A percentile compares a stretch with the other conserved stretches of the same genome.
phyloP scores from a whole-genome alignment of 176 grass and related monocot species.

The Puya raimondii region DNA sequence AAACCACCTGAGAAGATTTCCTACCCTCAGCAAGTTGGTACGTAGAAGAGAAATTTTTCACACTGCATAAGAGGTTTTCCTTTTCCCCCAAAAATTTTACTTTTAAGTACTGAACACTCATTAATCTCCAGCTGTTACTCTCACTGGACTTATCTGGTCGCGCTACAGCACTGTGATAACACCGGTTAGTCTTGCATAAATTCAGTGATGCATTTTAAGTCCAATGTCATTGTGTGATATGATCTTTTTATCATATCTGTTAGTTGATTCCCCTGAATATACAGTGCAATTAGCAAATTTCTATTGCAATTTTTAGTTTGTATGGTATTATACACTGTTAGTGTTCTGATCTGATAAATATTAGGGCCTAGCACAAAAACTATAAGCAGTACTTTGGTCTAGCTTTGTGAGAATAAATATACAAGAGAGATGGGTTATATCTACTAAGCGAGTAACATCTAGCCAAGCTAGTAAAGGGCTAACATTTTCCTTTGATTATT shows the following conservation, averaged over 20 bases:
- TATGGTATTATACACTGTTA: neutral
- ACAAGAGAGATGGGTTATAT: no score
- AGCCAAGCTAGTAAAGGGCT: neutral
- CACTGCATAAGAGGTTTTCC: neutral
- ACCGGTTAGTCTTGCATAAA: slow-evolving; percentile 30
- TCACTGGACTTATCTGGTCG: slow-evolving; percentile 55
- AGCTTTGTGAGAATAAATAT: no score
- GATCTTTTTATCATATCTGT: no score
- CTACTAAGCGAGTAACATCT: no score
- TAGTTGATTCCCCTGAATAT: neutral
- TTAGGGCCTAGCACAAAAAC: neutral
- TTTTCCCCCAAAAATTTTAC: neutral
- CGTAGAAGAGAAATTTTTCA: neutral
- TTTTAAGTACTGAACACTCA: neutral
- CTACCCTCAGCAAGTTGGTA: slow-evolving; percentile 23
- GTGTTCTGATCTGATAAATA: neutral
- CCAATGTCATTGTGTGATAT: neutral
- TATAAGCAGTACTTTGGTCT: neutral
- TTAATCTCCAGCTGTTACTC: slow-evolving; percentile 1
- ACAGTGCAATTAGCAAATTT: neutral
- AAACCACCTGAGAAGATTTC: slow-evolving; percentile 25
- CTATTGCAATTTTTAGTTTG: neutral
- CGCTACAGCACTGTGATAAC: slow-evolving; percentile 63
- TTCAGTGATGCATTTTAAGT: neutral
- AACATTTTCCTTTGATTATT: no score